These are phyloP conservation scores for Tilletia horrida DNA, from an alignment of 1,284 basidiomycete genomes.

Conservation along the genomic window DNA sequence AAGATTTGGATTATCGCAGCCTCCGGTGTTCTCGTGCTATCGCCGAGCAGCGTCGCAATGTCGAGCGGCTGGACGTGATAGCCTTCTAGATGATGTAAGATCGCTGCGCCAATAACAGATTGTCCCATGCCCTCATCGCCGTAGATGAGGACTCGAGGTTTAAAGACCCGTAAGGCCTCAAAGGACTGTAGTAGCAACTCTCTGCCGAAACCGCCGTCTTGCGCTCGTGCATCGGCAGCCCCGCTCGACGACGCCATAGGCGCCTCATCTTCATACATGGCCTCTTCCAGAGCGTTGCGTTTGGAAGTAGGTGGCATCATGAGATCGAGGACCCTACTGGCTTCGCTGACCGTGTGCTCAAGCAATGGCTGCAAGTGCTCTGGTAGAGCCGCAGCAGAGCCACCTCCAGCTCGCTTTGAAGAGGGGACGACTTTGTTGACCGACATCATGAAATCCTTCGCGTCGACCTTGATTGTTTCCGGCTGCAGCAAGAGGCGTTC, in stretches of 20 bases:
- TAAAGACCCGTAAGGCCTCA: constrained; percentile 83
- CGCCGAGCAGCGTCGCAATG: constrained; percentile 80
- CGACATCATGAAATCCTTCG: constrained; percentile 95
- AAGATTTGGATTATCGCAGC: constrained; percentile 94
- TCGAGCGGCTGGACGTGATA: constrained; percentile 93
- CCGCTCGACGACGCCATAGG: constrained; percentile 35
- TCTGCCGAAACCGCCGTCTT: constrained; percentile 47
- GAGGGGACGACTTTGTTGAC: constrained; percentile 87
- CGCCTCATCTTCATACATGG: constrained; percentile 64
- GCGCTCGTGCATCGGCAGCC: constrained; percentile 20
- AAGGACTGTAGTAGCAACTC: constrained; percentile 65
- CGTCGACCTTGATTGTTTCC: constrained; percentile 76
- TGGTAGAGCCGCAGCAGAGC: constrained; percentile 78
- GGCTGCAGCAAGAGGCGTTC: constrained; percentile 83
- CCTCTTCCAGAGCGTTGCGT: constrained; percentile 73
- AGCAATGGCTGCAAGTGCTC: constrained; percentile 80
- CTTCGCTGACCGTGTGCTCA: constrained; percentile 65
- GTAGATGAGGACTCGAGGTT: constrained; percentile 81
- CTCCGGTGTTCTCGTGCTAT: constrained; percentile 83
- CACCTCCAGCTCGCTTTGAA: constrained; percentile 82
- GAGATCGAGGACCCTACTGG: constrained; percentile 66
- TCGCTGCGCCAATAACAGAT: constrained; percentile 79
- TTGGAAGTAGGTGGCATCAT: constrained; percentile 56
- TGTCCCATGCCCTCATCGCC: constrained; percentile 87
- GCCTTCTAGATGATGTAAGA: constrained; percentile 89